Evolutionary conservation across 2,329 filamentous ascomycete species (phyloP).

Genomic region (Biscogniauxia sp.): DNA sequence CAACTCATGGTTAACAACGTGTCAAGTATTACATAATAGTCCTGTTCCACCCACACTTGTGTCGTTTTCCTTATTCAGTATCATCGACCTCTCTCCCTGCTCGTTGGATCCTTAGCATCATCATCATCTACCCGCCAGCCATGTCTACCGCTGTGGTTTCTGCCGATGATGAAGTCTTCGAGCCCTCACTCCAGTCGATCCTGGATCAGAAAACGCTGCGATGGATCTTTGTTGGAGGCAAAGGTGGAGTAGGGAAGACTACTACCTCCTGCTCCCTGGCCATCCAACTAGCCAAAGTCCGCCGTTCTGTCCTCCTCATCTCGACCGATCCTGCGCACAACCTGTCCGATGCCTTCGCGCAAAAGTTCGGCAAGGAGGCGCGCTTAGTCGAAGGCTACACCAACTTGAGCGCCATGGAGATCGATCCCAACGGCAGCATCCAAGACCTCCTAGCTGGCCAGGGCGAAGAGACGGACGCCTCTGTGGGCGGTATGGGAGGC

Average conservation of each 20-base stretch:
- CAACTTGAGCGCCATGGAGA: constrained; percentile 97
- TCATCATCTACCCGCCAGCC: constrained; percentile 21
- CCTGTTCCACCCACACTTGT: too few species aligned
- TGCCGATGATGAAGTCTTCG: constrained; percentile 74
- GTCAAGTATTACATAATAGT: too few species aligned
- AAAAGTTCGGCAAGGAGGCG: constrained; percentile 99
- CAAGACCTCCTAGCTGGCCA: constrained; percentile 84
- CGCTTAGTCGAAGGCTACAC: constrained; percentile 87
- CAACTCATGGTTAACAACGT: too few species aligned
- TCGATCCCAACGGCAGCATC: constrained; percentile 96
- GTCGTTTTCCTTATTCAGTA: too few species aligned
- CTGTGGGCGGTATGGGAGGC: constrained; percentile 70
- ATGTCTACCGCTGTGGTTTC: constrained; percentile 45
- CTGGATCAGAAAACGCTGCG: constrained; percentile 92
- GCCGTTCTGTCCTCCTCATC: constrained; percentile 94
- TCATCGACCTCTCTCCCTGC: too few species aligned
- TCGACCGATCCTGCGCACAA: constrained; percentile 98
- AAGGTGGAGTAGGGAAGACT: constrained; percentile 97
- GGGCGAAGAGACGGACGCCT: constrained; percentile 60
- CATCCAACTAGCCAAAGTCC: constrained; percentile 92
- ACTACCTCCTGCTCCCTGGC: constrained; percentile 99
- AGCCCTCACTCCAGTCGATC: constrained; percentile 90
- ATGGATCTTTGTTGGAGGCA: constrained; percentile 99
- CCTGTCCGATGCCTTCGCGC: constrained; percentile 93
- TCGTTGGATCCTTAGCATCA: too few species aligned